Conservation (phyloP, 768 basidiomycete genomes). For the Panaeolus papilionaceus region DNA sequence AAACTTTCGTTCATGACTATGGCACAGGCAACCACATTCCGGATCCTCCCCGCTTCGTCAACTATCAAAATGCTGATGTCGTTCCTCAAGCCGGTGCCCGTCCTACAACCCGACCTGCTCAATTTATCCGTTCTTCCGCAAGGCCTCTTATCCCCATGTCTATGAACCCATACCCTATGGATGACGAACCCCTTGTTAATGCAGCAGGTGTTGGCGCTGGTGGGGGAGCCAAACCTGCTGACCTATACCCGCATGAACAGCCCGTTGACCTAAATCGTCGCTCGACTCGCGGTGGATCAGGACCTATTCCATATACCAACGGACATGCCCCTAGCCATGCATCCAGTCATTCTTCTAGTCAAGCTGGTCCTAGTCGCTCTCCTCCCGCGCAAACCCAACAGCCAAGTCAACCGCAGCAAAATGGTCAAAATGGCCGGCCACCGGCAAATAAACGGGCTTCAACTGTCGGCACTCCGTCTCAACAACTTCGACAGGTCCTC, state of each 20-base stretch:
- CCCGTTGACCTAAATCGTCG: conserved; percentile 36
- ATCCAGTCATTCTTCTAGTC: not conserved
- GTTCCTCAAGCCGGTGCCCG: conserved; percentile 64
- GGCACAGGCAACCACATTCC: conserved; percentile 90
- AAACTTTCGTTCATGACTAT: conserved; percentile 86
- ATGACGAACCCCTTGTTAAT: conserved; percentile 58
- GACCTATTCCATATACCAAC: conserved; percentile 35
- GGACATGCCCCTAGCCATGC: conserved; percentile 27
- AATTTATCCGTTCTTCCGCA: conserved; percentile 54
- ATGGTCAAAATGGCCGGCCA: not conserved
- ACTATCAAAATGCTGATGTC: conserved; percentile 74
- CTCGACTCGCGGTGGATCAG: conserved; percentile 34
- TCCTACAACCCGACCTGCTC: conserved; percentile 61
- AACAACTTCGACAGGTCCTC: conserved; percentile 36
- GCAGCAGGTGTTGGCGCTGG: conserved; percentile 78
- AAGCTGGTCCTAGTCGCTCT: conserved; percentile 1
- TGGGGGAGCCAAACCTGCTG: conserved; percentile 45
- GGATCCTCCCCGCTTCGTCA: conserved; percentile 86
- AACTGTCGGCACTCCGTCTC: conserved; percentile 28
- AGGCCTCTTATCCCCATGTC: conserved; percentile 42
- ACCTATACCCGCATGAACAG: conserved; percentile 37
- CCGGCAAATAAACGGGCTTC: conserved; percentile 4
- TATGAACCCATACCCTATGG: conserved; percentile 32
- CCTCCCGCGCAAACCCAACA: not conserved
- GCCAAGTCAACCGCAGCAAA: not conserved